A percentile compares a stretch with the other conserved stretches of the same genome.
Evolutionary conservation across 352 stramenopile genomes (phyloP).

Genomic region (Phytopythium montanum): DNA sequence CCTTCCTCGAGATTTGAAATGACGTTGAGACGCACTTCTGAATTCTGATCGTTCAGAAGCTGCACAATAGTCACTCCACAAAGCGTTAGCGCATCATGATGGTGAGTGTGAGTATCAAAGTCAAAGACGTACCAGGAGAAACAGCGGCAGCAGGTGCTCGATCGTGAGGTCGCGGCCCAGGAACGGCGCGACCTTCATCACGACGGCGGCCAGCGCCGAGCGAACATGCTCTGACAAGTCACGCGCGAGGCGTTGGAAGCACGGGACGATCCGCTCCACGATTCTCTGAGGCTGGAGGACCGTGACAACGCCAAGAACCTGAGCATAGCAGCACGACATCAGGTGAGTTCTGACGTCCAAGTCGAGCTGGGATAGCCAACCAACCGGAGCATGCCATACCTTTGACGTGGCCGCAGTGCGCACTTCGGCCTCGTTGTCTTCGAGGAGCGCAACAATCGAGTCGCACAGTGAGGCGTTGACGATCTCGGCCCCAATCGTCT

Average conservation of each 20-base stretch:
- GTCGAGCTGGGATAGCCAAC: neutral
- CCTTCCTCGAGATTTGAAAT: slow-evolving; percentile 97
- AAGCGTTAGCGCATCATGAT: slow-evolving; percentile 10
- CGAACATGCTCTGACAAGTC: slow-evolving; percentile 97
- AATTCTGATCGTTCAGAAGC: slow-evolving; percentile 96
- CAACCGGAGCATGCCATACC: slow-evolving; percentile 49
- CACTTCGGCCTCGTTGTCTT: slow-evolving; percentile 97
- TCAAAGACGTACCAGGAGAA: slow-evolving; percentile 75
- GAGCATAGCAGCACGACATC: neutral
- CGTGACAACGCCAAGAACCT: slow-evolving; percentile 43
- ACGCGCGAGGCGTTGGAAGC: slow-evolving; percentile 92
- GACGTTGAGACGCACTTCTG: slow-evolving; percentile 98
- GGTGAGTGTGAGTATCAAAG: slow-evolving; percentile 1
- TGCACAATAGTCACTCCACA: slow-evolving; percentile 9
- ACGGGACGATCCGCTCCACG: slow-evolving; percentile 74
- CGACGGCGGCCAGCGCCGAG: slow-evolving; percentile 91
- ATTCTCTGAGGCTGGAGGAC: slow-evolving; percentile 62
- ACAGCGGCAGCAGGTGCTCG: slow-evolving; percentile 93
- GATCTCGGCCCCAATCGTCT: slow-evolving; percentile 73
- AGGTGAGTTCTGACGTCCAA: neutral
- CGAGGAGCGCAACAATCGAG: slow-evolving; percentile 92
- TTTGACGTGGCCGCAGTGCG: slow-evolving; percentile 94
- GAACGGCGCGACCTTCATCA: slow-evolving; percentile 95
- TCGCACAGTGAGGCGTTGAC: slow-evolving; percentile 74
- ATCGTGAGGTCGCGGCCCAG: slow-evolving; percentile 93